A percentile compares a stretch with the other conserved stretches of the same genome.
Conservation (phyloP, 371 early-diverging fungal species). For the Capillidium rhysosporum region DNA sequence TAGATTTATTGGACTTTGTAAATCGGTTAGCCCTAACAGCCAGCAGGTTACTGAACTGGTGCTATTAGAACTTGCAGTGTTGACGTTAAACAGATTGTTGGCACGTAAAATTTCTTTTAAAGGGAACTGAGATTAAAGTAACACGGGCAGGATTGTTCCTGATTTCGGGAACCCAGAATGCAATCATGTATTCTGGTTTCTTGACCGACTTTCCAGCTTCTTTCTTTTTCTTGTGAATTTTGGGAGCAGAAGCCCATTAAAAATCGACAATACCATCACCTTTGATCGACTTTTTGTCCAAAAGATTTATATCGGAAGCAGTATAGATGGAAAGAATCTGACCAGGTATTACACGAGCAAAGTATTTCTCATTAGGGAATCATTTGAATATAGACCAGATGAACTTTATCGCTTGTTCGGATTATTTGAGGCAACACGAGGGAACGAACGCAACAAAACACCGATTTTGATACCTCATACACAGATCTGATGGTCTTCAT, state of each 20-base stretch:
- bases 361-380: slow-evolving; percentile 81
- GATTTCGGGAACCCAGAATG: slow-evolving; percentile 90
- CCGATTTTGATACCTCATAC: slow-evolving; percentile 89
- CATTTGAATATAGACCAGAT: slow-evolving; percentile 95
- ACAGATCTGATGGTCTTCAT: slow-evolving; percentile 54
- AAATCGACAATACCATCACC: slow-evolving; percentile 75
- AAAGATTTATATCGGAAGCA: slow-evolving; percentile 74
- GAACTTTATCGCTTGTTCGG: slow-evolving; percentile 29
- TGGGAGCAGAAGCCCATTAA: slow-evolving; percentile 62
- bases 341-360: slow-evolving; percentile 74
- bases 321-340: slow-evolving; percentile 72
- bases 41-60: slow-evolving; percentile 71
- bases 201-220: slow-evolving; percentile 10
- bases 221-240: slow-evolving; percentile 10
- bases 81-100: slow-evolving; percentile 92
- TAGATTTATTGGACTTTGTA: slow-evolving; percentile 82
- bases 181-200: slow-evolving; percentile 46
- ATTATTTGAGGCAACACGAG: slow-evolving; percentile 21
- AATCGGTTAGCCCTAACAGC: slow-evolving; percentile 80
- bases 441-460: slow-evolving; percentile 69
- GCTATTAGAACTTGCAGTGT: slow-evolving; percentile 81
- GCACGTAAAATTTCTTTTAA: slow-evolving; percentile 66
- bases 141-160: slow-evolving; percentile 94
- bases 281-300: slow-evolving; percentile 87
- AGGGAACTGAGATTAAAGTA: slow-evolving; percentile 65